Base-by-base conservation (phyloP, 1,284 basidiomycete species). In the Microbotryomycetes sp. region DNA sequence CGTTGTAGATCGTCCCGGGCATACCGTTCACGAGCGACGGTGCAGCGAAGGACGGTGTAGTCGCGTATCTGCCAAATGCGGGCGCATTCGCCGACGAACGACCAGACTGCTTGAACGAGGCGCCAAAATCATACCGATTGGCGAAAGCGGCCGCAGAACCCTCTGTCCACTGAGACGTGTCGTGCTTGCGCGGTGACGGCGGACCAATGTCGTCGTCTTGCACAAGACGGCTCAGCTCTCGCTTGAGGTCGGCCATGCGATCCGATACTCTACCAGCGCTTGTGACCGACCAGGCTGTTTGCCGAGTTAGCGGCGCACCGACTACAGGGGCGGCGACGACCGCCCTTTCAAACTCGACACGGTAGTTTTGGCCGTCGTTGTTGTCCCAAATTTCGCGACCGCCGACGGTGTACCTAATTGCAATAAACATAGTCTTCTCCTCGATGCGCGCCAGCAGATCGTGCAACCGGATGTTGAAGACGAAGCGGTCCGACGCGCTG, bases 311-410 rank as follows among this genome's bases (percentile, higher is more conserved):
- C 47, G 66, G 70, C 62, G 70, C 65, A 51, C 67, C 69, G 57
- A 71, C n/a, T 31, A 56, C 21, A 70, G 9, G 66, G 65, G 4
- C 60, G 3, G 24, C 46, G 1, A 61, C 56, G 11, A 51, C 45
- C 0, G 58, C 73, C 18, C 71, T 61, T 48, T 68, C 67, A 70
- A 78, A 78, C 66, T 76, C 75, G 61, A 89, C 82, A n/a, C 60
- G 58, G 75, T 93, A 97, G 74, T 97, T 91, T 65, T 80, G 73
- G 5, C 85, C 87, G 45, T 73, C 76, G 73, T 97, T 96, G 78
- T 91, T 94, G 76, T 97, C 93, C 93, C 94, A 97, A 61, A 88
- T 83, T 70, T 82, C 81, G 57, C 79, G 77, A 0, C 87, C 89
- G 3, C 77, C 81, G 26, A 85, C 83, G 15, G 80, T 81, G 74